Evolutionary conservation across 352 stramenopile species (phyloP).

Genomic region (Aphanomyces astaci): DNA sequence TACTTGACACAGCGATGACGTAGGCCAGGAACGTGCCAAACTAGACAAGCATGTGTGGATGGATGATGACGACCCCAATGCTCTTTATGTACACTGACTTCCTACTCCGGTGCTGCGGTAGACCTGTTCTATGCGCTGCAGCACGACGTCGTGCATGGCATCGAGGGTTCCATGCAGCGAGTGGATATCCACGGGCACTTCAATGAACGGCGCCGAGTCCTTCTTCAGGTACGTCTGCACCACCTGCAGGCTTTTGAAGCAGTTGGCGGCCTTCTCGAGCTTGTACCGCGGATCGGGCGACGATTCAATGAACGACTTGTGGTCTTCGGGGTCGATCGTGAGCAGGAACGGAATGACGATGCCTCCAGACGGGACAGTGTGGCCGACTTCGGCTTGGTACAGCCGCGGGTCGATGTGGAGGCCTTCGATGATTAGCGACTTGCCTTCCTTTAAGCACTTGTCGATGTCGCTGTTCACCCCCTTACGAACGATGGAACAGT

Average conservation of each 20-base stretch:
- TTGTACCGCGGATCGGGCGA: constrained; percentile 77
- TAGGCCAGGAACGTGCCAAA: too few relatives aligned
- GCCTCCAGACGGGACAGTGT: constrained; percentile 31
- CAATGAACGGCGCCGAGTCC: constrained; percentile 53
- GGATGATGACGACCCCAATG: too few relatives aligned
- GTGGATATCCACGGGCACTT: constrained; percentile 74
- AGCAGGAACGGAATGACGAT: constrained; percentile 78
- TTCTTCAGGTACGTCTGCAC: constrained; percentile 66
- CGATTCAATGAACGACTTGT: constrained; percentile 72
- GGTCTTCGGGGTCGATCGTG: constrained; percentile 52
- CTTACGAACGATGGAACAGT: constrained; percentile 72
- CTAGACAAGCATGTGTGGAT: too few relatives aligned
- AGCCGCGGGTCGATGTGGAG: constrained; percentile 81
- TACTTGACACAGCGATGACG: too few relatives aligned
- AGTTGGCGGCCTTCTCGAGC: constrained; percentile 38
- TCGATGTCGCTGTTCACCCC: constrained; percentile 80
- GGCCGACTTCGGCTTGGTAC: constrained; percentile 63
- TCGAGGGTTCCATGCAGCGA: constrained; percentile 83
- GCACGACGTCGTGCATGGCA: constrained; percentile 75
- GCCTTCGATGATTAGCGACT: constrained; percentile 82
- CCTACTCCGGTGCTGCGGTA: constrained; percentile 29
- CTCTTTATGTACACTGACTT: neutral
- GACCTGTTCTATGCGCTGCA: constrained; percentile 75
- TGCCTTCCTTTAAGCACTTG: constrained; percentile 84
- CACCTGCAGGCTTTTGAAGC: constrained; percentile 66